phyloP scores from a whole-genome alignment of 495 filamentous ascomycete genomes.

The Podospora pseudoanserina region DNA sequence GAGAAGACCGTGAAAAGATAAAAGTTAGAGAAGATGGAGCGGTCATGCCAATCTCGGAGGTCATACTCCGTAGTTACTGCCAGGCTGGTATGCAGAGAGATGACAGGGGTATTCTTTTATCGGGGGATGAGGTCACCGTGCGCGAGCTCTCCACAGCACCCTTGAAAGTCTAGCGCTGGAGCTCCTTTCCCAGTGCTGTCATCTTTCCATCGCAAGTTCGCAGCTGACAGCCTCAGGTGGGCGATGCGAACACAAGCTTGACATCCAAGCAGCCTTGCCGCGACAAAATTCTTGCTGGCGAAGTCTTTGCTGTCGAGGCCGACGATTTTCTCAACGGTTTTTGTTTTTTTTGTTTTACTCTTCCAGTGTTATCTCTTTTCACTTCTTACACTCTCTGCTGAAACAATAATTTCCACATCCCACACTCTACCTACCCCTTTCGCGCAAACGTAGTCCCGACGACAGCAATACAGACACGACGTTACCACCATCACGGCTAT shows the following conservation, averaged over 20 bases:
- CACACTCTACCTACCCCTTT: background rate
- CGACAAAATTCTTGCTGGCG: background rate
- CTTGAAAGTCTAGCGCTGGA: background rate
- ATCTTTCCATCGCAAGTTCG: slow-evolving; percentile 13
- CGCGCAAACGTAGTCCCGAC: background rate
- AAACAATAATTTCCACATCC: background rate
- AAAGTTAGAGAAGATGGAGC: too few species aligned
- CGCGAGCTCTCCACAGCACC: slow-evolving; percentile 4
- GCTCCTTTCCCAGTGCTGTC: slow-evolving; percentile 5
- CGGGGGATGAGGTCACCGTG: slow-evolving; percentile 19
- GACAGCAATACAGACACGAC: background rate
- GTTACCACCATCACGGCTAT: background rate
- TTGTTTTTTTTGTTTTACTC: background rate
- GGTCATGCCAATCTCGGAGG: too few species aligned
- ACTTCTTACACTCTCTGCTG: background rate
- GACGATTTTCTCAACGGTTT: background rate
- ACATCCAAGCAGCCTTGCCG: too few species aligned
- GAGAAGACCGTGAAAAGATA: too few species aligned
- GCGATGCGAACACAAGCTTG: slow-evolving; percentile 3
- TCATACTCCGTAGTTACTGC: too few species aligned
- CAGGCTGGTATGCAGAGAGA: background rate
- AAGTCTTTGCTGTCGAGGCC: background rate
- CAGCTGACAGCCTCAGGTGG: slow-evolving; percentile 6
- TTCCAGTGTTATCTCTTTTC: slow-evolving; percentile 1
- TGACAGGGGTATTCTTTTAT: slow-evolving; percentile 2